These are phyloP conservation scores for Backusella mclennaniae DNA, from an alignment of 192 early-diverging fungal species.

Conservation along the genomic window DNA sequence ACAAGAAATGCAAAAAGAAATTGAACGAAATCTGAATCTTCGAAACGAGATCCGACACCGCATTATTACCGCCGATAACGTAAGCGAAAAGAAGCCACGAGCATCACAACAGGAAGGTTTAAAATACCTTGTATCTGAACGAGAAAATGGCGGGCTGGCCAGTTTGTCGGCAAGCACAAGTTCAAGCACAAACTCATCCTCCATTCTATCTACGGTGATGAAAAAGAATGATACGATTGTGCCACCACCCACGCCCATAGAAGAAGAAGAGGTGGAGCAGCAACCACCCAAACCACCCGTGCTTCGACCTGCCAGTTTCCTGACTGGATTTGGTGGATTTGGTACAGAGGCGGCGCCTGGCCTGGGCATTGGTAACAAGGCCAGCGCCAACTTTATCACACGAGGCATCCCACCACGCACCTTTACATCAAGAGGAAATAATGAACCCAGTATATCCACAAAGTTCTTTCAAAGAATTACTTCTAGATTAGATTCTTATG, in stretches of 20 bases:
- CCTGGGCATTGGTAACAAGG: conserved; percentile 6
- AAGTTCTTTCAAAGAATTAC: conserved; percentile 34
- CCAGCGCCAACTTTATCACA: conserved; percentile 5
- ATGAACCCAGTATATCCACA: conserved; percentile 34
- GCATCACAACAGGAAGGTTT: conserved; percentile 36
- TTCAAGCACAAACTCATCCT: conserved; percentile 23
- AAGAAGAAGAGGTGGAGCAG: background rate
- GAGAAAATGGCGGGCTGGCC: conserved; percentile 25
- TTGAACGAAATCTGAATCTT: conserved; percentile 37
- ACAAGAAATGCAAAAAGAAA: conserved; percentile 46
- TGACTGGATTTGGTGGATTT: conserved; percentile 27
- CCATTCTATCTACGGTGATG: conserved; percentile 15
- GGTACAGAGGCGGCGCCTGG: background rate
- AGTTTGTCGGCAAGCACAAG: conserved; percentile 21
- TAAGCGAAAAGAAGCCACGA: conserved; percentile 17
- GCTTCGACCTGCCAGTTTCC: conserved; percentile 22
- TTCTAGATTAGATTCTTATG: conserved; percentile 29
- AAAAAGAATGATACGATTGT: background rate
- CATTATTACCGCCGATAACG: conserved; percentile 31
- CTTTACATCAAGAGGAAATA: conserved; percentile 1
- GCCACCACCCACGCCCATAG: background rate
- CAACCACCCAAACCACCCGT: conserved; percentile 1
- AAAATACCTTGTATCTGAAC: conserved; percentile 41
- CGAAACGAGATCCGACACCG: conserved; percentile 38
- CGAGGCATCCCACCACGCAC: conserved; percentile 15